A percentile compares a stretch with the other conserved stretches of the same genome.
Evolutionary conservation across 129 eudicot species (phyloP).

Genomic region (Flaveria trinervia): DNA sequence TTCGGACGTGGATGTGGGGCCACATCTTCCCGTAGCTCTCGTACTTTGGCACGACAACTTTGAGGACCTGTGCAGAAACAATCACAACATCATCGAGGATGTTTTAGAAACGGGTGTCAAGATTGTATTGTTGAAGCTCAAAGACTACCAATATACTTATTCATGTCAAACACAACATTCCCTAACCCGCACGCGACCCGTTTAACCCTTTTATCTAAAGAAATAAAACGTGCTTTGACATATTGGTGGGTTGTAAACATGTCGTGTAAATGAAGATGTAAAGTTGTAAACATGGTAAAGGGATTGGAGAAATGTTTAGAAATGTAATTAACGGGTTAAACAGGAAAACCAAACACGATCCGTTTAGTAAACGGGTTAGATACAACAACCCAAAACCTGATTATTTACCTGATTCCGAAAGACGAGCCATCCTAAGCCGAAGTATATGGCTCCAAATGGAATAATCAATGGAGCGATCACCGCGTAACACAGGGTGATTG

Average conservation of each 20-base stretch:
- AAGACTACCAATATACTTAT: background rate
- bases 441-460: conserved; percentile 84
- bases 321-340: background rate
- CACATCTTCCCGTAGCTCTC: conserved; percentile 89
- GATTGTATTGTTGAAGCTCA: background rate
- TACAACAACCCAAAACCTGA: background rate
- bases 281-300: no score
- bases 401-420: conserved; percentile 78
- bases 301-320: no score
- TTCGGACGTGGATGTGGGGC: conserved; percentile 79
- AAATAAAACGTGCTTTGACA: background rate
- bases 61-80: conserved; percentile 51
- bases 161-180: background rate
- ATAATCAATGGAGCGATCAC: conserved; percentile 84
- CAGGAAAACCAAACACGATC: background rate
- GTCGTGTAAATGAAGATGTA: no score
- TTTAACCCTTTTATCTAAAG: background rate
- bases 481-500: conserved; percentile 74
- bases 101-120: background rate
- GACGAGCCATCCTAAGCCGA: conserved; percentile 91
- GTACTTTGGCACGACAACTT: conserved; percentile 76
- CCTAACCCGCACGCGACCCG: background rate
- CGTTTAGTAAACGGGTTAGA: background rate
- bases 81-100: background rate
- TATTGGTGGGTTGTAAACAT: no score